A percentile compares a stretch with the other conserved stretches of the same genome.
Evolutionary conservation across 352 stramenopile species (phyloP).

Genomic region (Phytophthora syringae): DNA sequence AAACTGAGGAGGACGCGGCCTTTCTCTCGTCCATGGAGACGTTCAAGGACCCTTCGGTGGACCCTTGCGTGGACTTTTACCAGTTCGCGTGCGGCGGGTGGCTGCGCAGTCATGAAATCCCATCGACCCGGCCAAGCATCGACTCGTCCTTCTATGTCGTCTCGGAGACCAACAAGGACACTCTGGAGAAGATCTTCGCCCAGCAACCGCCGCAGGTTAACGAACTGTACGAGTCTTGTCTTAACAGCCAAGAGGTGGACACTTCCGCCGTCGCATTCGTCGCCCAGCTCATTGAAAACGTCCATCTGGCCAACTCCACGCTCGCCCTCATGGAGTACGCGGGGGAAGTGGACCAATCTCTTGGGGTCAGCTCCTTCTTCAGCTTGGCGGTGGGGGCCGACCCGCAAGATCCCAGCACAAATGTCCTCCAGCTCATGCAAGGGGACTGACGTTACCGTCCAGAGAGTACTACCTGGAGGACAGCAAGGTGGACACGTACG

Average conservation of each 20-base stretch:
- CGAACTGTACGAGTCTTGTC: slow-evolving; percentile 66
- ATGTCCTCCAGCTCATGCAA: slow-evolving; percentile 60
- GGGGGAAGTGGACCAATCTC: slow-evolving; percentile 50
- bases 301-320: slow-evolving; percentile 51
- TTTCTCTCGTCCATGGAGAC: slow-evolving; percentile 53
- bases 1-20: slow-evolving; percentile 28
- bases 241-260: slow-evolving; percentile 52
- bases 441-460: slow-evolving; percentile 72
- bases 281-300: slow-evolving; percentile 37
- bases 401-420: slow-evolving; percentile 46
- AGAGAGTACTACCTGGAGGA: slow-evolving; percentile 66
- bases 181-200: slow-evolving; percentile 56
- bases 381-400: slow-evolving; percentile 50
- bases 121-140: slow-evolving; percentile 48
- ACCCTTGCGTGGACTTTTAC: slow-evolving; percentile 84
- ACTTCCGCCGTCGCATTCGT: slow-evolving; percentile 45
- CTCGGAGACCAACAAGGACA: slow-evolving; percentile 56
- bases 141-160: slow-evolving; percentile 68
- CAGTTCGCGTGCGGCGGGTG: slow-evolving; percentile 78
- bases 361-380: slow-evolving; percentile 63
- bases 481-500: slow-evolving; percentile 45
- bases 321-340: slow-evolving; percentile 48
- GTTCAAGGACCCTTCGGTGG: slow-evolving; percentile 56
- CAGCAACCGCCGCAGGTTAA: slow-evolving; percentile 60
- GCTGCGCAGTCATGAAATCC: slow-evolving; percentile 62